A percentile compares a stretch with the other conserved stretches of the same genome.
phyloP scores from a whole-genome alignment of 2,329 filamentous ascomycete species.

The Beauveria rudraprayagi region DNA sequence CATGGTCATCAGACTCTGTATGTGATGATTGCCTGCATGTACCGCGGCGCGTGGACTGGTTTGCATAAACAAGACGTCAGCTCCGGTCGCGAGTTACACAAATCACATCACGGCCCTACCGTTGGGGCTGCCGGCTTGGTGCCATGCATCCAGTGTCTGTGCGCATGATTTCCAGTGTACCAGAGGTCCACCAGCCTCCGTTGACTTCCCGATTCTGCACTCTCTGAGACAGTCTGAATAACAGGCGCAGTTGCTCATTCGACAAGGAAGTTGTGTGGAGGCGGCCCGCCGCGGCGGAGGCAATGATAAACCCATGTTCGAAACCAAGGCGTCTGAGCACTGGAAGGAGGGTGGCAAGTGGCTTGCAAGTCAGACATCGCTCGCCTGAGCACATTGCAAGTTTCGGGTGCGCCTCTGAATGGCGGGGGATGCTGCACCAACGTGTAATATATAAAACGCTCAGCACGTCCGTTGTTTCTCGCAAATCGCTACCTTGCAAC shows the following conservation, averaged over 20 bases:
- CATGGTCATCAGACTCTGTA: background rate
- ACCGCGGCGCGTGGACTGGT: background rate
- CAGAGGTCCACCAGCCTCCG: background rate
- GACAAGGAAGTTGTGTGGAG: background rate
- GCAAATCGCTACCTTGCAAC: background rate
- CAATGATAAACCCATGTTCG: background rate
- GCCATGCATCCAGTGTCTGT: background rate
- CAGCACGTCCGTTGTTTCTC: background rate
- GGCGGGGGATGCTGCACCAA: background rate
- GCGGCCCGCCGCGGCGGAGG: constrained; percentile 4
- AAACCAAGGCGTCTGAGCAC: constrained; percentile 5
- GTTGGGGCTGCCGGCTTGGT: background rate
- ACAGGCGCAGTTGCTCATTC: background rate
- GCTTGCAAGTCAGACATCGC: background rate
- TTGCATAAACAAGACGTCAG: background rate
- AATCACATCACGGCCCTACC: background rate
- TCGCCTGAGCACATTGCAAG: background rate
- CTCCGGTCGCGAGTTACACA: background rate
- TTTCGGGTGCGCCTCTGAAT: background rate
- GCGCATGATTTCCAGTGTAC: background rate
- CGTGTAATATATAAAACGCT: background rate
- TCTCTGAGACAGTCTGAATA: background rate
- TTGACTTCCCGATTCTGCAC: background rate
- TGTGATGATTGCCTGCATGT: background rate
- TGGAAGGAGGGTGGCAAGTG: background rate